Evolutionary conservation across 139 green algal species (phyloP).

Genomic region (Chlorokybus atmophyticus): DNA sequence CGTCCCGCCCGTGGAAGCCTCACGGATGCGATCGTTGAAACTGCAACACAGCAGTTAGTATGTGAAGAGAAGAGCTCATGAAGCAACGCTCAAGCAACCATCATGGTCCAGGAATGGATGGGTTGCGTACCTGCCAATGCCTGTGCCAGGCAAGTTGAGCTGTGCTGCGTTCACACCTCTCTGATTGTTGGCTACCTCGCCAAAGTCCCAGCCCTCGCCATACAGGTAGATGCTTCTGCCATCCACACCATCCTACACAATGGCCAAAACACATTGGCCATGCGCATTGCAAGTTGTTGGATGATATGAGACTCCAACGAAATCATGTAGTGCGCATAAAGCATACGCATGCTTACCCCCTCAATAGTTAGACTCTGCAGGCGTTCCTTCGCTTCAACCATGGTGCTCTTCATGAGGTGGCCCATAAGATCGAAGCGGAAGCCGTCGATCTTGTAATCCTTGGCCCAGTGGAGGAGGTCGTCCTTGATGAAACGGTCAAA

Average conservation of each 20-base stretch:
- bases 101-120: too few species aligned
- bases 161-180: slow-evolving; percentile 62
- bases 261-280: too few species aligned
- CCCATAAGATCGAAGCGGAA: slow-evolving; percentile 85
- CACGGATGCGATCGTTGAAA: slow-evolving; percentile 83
- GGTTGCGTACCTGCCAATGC: slow-evolving; percentile 45
- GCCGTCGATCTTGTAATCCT: slow-evolving; percentile 59
- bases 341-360: too few species aligned
- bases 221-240: slow-evolving; percentile 67
- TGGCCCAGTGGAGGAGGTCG: slow-evolving; percentile 70
- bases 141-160: slow-evolving; percentile 57
- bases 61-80: too few species aligned
- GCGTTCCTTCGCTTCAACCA: slow-evolving; percentile 36
- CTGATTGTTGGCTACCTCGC: slow-evolving; percentile 60
- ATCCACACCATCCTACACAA: slow-evolving; percentile 51
- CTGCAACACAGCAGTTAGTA: slow-evolving; percentile 15
- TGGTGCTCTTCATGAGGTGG: slow-evolving; percentile 58
- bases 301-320: too few species aligned
- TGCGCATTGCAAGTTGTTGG: too few species aligned
- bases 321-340: too few species aligned
- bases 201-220: slow-evolving; percentile 84
- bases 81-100: too few species aligned
- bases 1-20: slow-evolving; percentile 57
- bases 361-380: too few species aligned
- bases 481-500: slow-evolving; percentile 67